Percentiles rank a stretch among this genome's conserved stretches.
Evolutionary conservation across 495 filamentous ascomycete species (phyloP).

Genomic region (Neurospora sp.): DNA sequence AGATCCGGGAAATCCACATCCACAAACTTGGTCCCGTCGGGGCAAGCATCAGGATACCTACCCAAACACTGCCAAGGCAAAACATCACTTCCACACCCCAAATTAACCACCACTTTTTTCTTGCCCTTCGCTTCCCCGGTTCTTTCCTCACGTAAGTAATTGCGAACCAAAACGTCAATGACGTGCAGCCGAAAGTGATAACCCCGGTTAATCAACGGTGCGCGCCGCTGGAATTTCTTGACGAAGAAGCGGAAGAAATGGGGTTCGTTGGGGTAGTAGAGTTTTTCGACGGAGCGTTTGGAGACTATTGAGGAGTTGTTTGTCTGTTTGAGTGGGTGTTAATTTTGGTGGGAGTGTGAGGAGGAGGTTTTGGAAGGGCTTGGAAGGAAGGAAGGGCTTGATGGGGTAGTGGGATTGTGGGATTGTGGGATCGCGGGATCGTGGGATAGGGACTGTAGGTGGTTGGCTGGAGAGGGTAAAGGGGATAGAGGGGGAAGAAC

Average conservation of each 20-base stretch:
- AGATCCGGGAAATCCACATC: constrained; percentile 83
- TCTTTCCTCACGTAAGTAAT: too few species aligned
- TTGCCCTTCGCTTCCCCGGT: constrained; percentile 20
- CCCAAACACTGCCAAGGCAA: constrained; percentile 77
- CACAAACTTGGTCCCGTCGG: constrained; percentile 51
- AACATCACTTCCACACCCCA: constrained; percentile 69
- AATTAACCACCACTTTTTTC: constrained; percentile 68
- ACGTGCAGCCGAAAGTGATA: constrained; percentile 81
- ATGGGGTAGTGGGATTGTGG: too few species aligned
- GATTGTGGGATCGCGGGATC: background rate
- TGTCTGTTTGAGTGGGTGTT: constrained; percentile 41
- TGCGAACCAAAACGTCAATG: too few species aligned
- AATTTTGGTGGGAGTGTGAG: background rate
- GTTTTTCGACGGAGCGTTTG: constrained; percentile 76
- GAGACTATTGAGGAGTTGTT: constrained; percentile 86
- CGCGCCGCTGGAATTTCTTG: constrained; percentile 65
- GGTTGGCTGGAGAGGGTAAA: too few species aligned
- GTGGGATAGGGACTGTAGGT: background rate
- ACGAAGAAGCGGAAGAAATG: constrained; percentile 85
- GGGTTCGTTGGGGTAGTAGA: constrained; percentile 63
- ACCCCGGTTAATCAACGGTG: constrained; percentile 78
- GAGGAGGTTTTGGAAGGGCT: too few species aligned
- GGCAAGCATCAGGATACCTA: constrained; percentile 38
- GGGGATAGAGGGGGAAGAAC: constrained; percentile 11
- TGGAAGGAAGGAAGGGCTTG: too few species aligned